phyloP scores from a whole-genome alignment of 1,284 basidiomycete genomes.

The Thecaphora frezii region DNA sequence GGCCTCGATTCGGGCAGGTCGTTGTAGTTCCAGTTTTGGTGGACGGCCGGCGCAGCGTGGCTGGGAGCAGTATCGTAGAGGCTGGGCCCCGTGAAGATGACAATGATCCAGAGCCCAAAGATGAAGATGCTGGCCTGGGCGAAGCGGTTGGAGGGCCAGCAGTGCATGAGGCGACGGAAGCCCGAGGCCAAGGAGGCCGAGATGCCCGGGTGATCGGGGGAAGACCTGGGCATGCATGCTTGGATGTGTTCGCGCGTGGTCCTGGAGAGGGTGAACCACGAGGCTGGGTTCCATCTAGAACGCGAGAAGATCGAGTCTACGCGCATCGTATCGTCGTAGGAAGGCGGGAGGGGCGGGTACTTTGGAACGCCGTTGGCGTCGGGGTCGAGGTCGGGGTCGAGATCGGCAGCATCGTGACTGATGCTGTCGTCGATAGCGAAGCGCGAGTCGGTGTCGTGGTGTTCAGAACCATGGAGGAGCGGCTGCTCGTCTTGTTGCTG shows the following conservation, averaged over 20 bases:
- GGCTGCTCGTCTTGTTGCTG: slow-evolving; percentile 26
- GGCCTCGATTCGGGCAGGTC: slow-evolving; percentile 24
- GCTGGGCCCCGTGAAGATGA: slow-evolving; percentile 35
- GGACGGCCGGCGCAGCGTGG: slow-evolving; percentile 14
- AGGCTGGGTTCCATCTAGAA: slow-evolving; percentile 23
- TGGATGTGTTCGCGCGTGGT: slow-evolving; percentile 37
- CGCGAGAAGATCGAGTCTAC: slow-evolving; percentile 12
- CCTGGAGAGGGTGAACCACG: slow-evolving; percentile 29
- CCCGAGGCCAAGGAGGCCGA: slow-evolving; percentile 21
- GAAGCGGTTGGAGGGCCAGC: slow-evolving; percentile 44
- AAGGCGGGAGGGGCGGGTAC: slow-evolving; percentile 45
- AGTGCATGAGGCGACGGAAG: slow-evolving; percentile 21
- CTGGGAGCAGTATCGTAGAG: slow-evolving; percentile 8
- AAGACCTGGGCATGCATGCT: slow-evolving; percentile 28
- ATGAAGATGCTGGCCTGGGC: slow-evolving; percentile 45
- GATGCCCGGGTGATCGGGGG: slow-evolving; percentile 21
- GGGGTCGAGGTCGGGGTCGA: slow-evolving; percentile 8
- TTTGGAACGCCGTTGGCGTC: slow-evolving; percentile 25
- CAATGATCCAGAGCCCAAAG: slow-evolving; percentile 43
- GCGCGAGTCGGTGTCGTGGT: slow-evolving; percentile 31
- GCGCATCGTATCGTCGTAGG: slow-evolving; percentile 39
- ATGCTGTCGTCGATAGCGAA: slow-evolving; percentile 42
- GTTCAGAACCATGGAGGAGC: slow-evolving; percentile 16
- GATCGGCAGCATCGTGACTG: neutral
- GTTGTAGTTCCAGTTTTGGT: slow-evolving; percentile 34